Evolutionary conservation across 2,329 filamentous ascomycete genomes (phyloP).

Genomic region (Nemania sp.): DNA sequence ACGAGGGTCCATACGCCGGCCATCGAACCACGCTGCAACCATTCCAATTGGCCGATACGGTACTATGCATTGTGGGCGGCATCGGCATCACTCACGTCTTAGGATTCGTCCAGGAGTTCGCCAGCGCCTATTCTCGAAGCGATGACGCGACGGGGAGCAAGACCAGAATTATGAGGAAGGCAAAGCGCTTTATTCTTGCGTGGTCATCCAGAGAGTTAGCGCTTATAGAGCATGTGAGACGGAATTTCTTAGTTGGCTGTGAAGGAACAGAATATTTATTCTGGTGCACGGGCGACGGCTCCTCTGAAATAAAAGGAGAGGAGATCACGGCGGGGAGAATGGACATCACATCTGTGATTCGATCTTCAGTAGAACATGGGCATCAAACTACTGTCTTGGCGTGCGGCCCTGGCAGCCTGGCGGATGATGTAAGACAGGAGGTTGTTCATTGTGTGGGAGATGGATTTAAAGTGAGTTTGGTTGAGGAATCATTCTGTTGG

Average conservation of each 20-base stretch:
- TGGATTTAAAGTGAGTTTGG: constrained; percentile 27
- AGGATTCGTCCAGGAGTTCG: constrained; percentile 31
- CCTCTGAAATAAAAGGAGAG: neutral
- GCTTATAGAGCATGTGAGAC: constrained; percentile 32
- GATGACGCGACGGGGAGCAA: neutral
- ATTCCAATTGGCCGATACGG: constrained; percentile 22
- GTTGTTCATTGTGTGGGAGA: constrained; percentile 31
- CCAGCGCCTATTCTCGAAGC: neutral
- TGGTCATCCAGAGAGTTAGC: constrained; percentile 33
- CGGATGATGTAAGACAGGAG: constrained; percentile 33
- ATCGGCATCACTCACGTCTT: constrained; percentile 29
- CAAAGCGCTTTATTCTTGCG: constrained; percentile 32
- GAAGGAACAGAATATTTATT: constrained; percentile 24
- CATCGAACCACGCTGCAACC: constrained; percentile 18
- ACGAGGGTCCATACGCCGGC: constrained; percentile 27
- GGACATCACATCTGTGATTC: constrained; percentile 28
- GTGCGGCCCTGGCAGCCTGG: constrained; percentile 36
- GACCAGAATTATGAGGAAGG: constrained; percentile 26
- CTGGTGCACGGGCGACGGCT: constrained; percentile 22
- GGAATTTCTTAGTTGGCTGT: constrained; percentile 25
- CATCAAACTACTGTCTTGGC: constrained; percentile 35
- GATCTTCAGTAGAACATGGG: constrained; percentile 19
- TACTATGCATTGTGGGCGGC: constrained; percentile 27
- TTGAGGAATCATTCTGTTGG: constrained; percentile 37
- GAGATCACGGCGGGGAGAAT: constrained; percentile 28